These are phyloP conservation scores for Albifimbria verrucaria DNA, from an alignment of 2,329 filamentous ascomycete species.

Conservation along the genomic window DNA sequence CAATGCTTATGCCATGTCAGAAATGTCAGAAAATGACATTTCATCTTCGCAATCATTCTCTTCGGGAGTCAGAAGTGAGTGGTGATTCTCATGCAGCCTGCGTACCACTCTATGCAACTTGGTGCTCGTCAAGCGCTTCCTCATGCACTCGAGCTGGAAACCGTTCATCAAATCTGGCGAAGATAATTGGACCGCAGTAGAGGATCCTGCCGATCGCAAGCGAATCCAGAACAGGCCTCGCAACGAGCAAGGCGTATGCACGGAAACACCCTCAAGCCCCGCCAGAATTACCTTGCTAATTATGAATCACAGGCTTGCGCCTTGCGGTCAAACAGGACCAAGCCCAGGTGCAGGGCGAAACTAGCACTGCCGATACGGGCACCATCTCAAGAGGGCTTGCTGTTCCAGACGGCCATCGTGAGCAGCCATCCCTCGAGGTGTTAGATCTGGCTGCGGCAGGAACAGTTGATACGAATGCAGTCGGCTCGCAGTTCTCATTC, in stretches of 20 bases:
- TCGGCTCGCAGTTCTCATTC: not conserved
- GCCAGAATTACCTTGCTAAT: not conserved
- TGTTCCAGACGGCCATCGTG: not conserved
- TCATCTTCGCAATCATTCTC: too few species aligned
- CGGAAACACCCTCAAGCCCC: not conserved
- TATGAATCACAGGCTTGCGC: not conserved
- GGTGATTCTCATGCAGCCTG: too few species aligned
- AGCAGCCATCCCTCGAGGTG: not conserved
- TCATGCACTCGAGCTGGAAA: constrained; percentile 1
- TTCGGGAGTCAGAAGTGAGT: too few species aligned
- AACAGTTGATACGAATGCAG: not conserved
- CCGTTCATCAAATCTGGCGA: constrained; percentile 1
- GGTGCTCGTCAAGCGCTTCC: too few species aligned
- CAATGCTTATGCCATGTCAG: too few species aligned
- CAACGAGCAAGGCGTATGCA: constrained; percentile 13
- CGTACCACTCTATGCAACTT: too few species aligned
- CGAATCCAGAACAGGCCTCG: constrained; percentile 15
- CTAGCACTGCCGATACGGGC: not conserved
- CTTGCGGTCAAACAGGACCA: not conserved
- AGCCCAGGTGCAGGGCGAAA: not conserved
- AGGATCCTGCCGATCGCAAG: constrained; percentile 10
- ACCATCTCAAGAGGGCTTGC: not conserved
- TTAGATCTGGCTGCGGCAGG: constrained; percentile 1
- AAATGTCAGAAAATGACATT: too few species aligned
- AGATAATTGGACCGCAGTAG: constrained; percentile 12